Base-by-base conservation (phyloP, 495 filamentous ascomycete genomes). In the Bathelium albidoporum region DNA sequence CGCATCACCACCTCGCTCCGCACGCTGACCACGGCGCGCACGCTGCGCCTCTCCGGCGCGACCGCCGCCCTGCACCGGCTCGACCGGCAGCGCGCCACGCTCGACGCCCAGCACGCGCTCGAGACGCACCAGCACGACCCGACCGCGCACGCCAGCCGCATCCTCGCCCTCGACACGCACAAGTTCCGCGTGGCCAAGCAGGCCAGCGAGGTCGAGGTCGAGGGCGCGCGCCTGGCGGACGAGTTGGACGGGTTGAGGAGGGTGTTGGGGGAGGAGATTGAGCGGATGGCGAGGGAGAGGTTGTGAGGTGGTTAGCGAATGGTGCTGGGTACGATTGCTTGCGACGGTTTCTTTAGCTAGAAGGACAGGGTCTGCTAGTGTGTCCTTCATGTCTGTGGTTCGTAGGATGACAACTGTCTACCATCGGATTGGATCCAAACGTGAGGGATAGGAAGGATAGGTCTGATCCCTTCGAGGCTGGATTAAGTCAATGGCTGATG, bases 111-210 rank as follows among this genome's bases (percentile, higher is more conserved):
- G 67, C 84, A 94, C 74, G 77, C 79, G 32, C 87, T 62, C 63
- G 68, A 68, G 29, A 61, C 65, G 29, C 59, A 65, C 22, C 53
- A 59, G 14, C 63, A 70, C 41, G 65, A 70, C 63, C 62, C 62
- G 20, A 81, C 85, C 62, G 84, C 83, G 61, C 91, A 96, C 74
- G 89, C 91, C 26, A 82, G 80, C 60, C 82, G 89, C 66, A 93
- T 96, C 59, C 82, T 91, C 58, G 85, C 88, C 55, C 84, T 95
- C 60, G 91, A 60, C n/a, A 60, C 58, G 58, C 32, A 96, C 71
- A 97, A 97, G 74, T 98, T 97, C 74, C 88, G 90, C 60, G 83
- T 89, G 62, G 94, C 94, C 7, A 98, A 98, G 75, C 83, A 86
- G 11, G 89, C 87, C 0, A 85, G 84, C 0, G 94, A 97, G 69